These are phyloP conservation scores for Vitis rotundifolia DNA, from an alignment of 164 flowering plant genomes.

Conservation along the genomic window DNA sequence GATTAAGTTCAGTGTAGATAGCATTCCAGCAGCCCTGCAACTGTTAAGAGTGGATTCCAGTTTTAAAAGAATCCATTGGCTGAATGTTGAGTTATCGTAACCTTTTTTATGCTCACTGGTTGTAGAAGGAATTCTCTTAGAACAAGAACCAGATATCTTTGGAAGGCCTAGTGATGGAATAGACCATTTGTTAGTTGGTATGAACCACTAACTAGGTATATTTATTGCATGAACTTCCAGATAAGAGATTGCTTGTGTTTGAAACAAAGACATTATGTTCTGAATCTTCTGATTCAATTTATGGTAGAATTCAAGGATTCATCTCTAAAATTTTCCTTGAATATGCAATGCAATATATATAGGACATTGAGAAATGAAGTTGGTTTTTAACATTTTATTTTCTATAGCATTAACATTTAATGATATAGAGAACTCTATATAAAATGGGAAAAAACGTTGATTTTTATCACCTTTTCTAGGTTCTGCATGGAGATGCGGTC, in stretches of 20 bases:
- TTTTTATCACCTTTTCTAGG: slow-evolving; percentile 41
- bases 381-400: not conserved
- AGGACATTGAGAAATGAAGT: not conserved
- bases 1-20: not conserved
- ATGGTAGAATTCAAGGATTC: not conserved
- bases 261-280: not conserved
- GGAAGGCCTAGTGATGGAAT: not conserved
- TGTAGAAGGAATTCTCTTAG: not conserved
- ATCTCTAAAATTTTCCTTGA: not conserved
- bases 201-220: not conserved
- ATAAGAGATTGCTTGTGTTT: not conserved
- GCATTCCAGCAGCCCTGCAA: not conserved
- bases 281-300: not conserved
- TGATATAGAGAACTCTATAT: not conserved
- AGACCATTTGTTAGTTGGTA: not conserved
- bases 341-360: not conserved
- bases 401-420: not conserved
- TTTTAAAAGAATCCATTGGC: not conserved
- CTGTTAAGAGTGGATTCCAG: too few species aligned
- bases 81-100: not conserved
- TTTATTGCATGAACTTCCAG: not conserved
- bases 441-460: not conserved
- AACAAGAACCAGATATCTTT: not conserved
- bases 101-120: not conserved
- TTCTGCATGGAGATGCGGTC: slow-evolving; percentile 98